Conservation (phyloP, 2,329 filamentous ascomycete genomes). For the Leptoxyphium fumago region DNA sequence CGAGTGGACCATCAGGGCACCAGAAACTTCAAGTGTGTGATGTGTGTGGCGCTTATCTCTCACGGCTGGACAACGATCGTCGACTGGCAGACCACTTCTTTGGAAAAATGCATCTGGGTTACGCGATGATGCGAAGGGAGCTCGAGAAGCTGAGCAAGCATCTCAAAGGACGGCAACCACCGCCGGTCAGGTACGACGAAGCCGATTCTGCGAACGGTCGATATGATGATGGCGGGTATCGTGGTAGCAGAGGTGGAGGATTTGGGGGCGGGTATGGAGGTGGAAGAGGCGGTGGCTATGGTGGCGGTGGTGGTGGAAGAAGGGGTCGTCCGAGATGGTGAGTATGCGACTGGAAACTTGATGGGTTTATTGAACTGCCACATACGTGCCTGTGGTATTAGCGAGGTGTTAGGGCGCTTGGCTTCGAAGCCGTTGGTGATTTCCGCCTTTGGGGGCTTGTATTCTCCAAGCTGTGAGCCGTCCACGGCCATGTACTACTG, state of each 20-base stretch:
- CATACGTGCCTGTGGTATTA: background rate
- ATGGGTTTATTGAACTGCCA: no score
- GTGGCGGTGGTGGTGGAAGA: slow-evolving; percentile 13
- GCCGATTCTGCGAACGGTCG: slow-evolving; percentile 24
- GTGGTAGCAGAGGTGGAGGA: slow-evolving; percentile 13
- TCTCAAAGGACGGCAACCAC: slow-evolving; percentile 56
- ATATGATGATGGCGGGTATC: slow-evolving; percentile 26
- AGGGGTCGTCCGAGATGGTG: slow-evolving; percentile 3
- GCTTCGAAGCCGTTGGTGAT: background rate
- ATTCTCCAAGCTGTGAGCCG: no score
- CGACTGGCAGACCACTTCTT: slow-evolving; percentile 95
- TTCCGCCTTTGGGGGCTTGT: no score
- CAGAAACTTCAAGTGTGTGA: slow-evolving; percentile 98
- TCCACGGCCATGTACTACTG: no score
- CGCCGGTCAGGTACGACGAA: slow-evolving; percentile 35
- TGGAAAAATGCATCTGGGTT: slow-evolving; percentile 97
- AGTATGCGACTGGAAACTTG: background rate
- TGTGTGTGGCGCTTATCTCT: slow-evolving; percentile 91
- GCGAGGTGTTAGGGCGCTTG: background rate
- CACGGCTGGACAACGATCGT: slow-evolving; percentile 82
- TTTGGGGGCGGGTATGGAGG: slow-evolving; percentile 34
- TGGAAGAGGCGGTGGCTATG: slow-evolving; percentile 24
- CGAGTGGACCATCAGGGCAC: slow-evolving; percentile 80
- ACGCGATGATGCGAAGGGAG: slow-evolving; percentile 94
- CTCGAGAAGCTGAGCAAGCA: slow-evolving; percentile 78